Evolutionary conservation across 1,139 yeast genomes (phyloP).

Genomic region (Hemisphaericaspora xylofermentans): DNA sequence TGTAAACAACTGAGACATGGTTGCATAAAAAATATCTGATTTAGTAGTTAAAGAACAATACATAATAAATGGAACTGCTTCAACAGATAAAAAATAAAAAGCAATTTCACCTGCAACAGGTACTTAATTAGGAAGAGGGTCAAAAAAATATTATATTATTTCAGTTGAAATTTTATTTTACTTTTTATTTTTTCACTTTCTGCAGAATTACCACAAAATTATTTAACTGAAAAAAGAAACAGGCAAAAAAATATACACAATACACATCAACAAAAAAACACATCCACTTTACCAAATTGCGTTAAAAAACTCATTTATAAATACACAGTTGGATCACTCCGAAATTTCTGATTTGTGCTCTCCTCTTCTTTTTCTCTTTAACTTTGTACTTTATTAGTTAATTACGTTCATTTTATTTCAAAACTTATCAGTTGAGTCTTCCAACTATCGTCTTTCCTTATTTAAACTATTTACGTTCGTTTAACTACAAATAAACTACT

Average conservation of each 20-base stretch:
- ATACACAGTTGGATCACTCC: no score
- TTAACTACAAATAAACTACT: background rate
- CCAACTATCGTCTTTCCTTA: constrained; percentile 26
- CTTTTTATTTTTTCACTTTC: background rate
- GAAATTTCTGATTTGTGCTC: background rate
- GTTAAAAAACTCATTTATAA: no score
- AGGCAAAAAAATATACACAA: no score
- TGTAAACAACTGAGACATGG: background rate
- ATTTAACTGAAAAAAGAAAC: background rate
- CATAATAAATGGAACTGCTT: background rate
- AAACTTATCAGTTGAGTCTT: background rate
- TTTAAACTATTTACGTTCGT: constrained; percentile 8
- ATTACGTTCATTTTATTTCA: background rate
- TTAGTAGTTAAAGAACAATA: background rate
- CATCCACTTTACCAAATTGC: no score
- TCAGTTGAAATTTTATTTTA: background rate
- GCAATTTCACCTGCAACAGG: background rate
- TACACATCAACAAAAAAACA: background rate
- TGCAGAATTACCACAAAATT: background rate
- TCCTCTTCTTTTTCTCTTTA: background rate
- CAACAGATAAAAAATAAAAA: background rate
- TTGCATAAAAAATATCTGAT: background rate
- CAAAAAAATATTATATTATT: background rate
- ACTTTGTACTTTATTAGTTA: background rate
- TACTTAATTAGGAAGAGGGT: no score